These are phyloP conservation scores for Fusarium mangiferae DNA, from an alignment of 2,329 filamentous ascomycete species.

Conservation along the genomic window DNA sequence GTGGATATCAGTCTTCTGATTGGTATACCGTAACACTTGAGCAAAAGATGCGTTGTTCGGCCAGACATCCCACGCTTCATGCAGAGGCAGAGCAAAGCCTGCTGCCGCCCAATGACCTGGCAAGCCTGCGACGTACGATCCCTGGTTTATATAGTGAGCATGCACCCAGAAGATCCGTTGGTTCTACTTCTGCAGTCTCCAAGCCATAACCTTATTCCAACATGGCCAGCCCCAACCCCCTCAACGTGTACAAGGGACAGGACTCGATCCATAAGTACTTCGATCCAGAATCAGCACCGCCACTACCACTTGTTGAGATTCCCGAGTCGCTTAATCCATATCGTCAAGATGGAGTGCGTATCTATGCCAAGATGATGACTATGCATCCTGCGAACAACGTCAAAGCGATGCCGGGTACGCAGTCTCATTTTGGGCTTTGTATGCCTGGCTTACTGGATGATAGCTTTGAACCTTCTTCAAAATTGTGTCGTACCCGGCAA, in stretches of 20 bases:
- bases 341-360: slow-evolving; percentile 66
- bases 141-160: neutral
- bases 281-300: slow-evolving; percentile 66
- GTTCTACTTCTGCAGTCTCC: too few species aligned
- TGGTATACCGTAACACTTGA: neutral
- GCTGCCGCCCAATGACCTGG: neutral
- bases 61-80: slow-evolving; percentile 8
- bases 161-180: neutral
- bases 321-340: slow-evolving; percentile 67
- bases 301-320: slow-evolving; percentile 70
- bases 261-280: slow-evolving; percentile 68
- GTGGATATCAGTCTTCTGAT: slow-evolving; percentile 9
- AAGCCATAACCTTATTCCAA: slow-evolving; percentile 6
- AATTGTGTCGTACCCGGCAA: slow-evolving; percentile 42
- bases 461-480: slow-evolving; percentile 61
- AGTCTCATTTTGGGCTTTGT: neutral
- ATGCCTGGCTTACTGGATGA: neutral
- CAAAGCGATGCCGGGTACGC: slow-evolving; percentile 67
- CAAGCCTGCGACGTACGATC: neutral
- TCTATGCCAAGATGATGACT: slow-evolving; percentile 75
- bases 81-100: slow-evolving; percentile 3
- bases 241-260: slow-evolving; percentile 68
- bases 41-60: neutral
- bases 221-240: slow-evolving; percentile 43
- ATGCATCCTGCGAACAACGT: slow-evolving; percentile 73